Conservation (phyloP, 768 basidiomycete genomes). For the Tephrocybe sp. region DNA sequence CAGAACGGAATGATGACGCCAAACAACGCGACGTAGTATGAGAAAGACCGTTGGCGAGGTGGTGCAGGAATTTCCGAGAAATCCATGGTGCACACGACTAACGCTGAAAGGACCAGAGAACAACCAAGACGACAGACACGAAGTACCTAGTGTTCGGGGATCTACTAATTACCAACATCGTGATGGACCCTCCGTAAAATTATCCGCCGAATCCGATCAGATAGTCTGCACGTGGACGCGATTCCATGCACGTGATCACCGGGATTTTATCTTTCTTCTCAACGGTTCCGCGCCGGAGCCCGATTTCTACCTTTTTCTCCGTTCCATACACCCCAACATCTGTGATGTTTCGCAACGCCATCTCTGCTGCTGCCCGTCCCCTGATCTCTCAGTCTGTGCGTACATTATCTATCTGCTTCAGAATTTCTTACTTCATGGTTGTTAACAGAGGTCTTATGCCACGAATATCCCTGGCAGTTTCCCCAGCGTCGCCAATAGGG, state of each 20-base stretch:
- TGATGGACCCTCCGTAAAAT: not conserved
- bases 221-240: conserved; percentile 14
- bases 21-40: conserved; percentile 62
- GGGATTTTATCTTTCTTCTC: conserved; percentile 11
- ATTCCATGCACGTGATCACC: conserved; percentile 13
- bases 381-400: conserved; percentile 52
- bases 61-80: conserved; percentile 38
- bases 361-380: conserved; percentile 58
- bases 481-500: conserved; percentile 72
- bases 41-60: conserved; percentile 38
- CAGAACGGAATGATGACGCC: conserved; percentile 62
- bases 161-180: too few relatives aligned
- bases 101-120: not conserved
- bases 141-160: too few relatives aligned
- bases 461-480: conserved; percentile 80
- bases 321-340: conserved; percentile 27
- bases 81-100: conserved; percentile 22
- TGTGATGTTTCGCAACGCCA: conserved; percentile 67
- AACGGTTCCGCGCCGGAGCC: conserved; percentile 20
- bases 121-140: not conserved
- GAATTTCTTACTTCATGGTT: not conserved
- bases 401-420: not conserved
- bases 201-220: conserved; percentile 10
- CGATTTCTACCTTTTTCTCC: conserved; percentile 30
- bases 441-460: conserved; percentile 54